Conservation (phyloP, 768 basidiomycete species). For the Phanerodontia chrysosporium region DNA sequence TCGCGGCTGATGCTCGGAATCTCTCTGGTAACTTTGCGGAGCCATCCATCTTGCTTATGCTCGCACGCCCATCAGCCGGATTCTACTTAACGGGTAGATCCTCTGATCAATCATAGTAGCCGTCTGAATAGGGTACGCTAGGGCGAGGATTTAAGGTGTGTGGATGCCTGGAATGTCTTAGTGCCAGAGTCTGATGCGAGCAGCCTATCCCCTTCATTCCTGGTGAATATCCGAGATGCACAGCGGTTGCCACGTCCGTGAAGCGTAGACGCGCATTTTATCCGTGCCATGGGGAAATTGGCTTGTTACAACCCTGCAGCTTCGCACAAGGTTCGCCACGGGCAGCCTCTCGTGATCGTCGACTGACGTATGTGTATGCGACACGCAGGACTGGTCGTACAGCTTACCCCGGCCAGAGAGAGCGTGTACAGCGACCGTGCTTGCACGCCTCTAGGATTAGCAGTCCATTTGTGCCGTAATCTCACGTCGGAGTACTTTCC, state of each 20-base stretch:
- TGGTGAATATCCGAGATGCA: constrained; percentile 1
- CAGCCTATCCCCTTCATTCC: background rate
- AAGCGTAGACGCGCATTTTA: constrained; percentile 4
- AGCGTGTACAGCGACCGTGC: background rate
- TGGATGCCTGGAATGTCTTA: background rate
- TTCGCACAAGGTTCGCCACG: background rate
- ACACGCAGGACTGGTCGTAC: background rate
- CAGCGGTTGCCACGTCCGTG: background rate
- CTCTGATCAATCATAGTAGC: background rate
- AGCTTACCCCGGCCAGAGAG: background rate
- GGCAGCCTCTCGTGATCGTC: constrained; percentile 1
- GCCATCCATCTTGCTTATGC: background rate
- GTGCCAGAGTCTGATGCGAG: background rate
- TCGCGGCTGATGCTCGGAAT: constrained; percentile 21
- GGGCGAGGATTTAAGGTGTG: constrained; percentile 7
- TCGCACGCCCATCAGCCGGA: constrained; percentile 6
- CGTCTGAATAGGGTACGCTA: background rate
- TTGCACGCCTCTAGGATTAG: background rate
- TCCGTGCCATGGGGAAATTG: constrained; percentile 9
- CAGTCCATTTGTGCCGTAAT: background rate
- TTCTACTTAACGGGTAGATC: background rate
- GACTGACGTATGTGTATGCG: background rate
- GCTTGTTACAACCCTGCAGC: background rate
- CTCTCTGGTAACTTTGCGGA: constrained; percentile 17
- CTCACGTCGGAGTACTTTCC: background rate